phyloP scores from a whole-genome alignment of 495 filamentous ascomycete genomes.

The Penicillium lividum region DNA sequence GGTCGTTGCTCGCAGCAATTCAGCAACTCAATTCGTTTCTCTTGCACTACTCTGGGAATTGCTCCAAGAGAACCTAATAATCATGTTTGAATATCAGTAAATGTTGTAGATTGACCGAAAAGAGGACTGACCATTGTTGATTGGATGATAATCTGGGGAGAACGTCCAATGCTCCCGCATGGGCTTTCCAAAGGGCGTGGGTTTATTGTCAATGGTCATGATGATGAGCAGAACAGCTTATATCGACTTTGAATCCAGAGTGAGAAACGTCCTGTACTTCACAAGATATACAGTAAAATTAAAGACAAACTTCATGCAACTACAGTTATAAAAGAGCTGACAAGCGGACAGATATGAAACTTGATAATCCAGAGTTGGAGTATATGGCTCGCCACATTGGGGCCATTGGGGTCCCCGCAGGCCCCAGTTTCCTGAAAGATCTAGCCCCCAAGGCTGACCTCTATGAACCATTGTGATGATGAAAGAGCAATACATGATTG shows the following conservation, averaged over 20 bases:
- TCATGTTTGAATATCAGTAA: constrained; percentile 5
- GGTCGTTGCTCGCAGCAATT: constrained; percentile 61
- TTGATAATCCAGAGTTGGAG: neutral
- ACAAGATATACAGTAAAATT: neutral
- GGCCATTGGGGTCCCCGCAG: neutral
- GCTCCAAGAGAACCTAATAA: constrained; percentile 74
- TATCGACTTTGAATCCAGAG: neutral
- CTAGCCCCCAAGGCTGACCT: neutral
- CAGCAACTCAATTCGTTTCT: constrained; percentile 59
- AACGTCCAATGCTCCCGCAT: constrained; percentile 73
- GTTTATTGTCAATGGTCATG: constrained; percentile 5
- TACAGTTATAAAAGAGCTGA: neutral
- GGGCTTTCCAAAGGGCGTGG: constrained; percentile 54
- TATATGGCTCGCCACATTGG: neutral
- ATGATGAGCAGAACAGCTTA: neutral
- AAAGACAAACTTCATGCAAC: neutral
- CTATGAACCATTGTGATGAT: neutral
- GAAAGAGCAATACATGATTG: neutral
- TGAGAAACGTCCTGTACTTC: neutral
- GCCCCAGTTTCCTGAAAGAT: neutral
- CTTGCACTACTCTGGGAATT: constrained; percentile 61
- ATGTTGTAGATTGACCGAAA: neutral
- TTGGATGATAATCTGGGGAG: constrained; percentile 63
- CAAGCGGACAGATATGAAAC: neutral
- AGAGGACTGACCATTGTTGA: constrained; percentile 72